Percentiles rank a stretch among this genome's conserved stretches.
phyloP scores from a whole-genome alignment of 192 early-diverging fungal genomes.

The Chytriomyces sp. region DNA sequence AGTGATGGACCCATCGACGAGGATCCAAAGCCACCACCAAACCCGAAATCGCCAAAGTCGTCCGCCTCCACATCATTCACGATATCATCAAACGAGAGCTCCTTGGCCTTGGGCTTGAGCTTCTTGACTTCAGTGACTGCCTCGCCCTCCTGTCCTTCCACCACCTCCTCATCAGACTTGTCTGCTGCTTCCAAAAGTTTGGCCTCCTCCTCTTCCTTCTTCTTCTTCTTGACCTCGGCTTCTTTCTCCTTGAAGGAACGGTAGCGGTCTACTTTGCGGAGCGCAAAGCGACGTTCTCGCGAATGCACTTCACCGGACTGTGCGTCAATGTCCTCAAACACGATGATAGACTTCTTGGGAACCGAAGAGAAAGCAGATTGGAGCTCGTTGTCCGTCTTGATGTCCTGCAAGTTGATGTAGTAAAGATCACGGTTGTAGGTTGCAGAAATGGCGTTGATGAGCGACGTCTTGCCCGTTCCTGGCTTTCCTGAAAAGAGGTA shows the following conservation, averaged over 20 bases:
- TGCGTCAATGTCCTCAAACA: conserved; percentile 64
- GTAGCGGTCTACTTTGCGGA: conserved; percentile 31
- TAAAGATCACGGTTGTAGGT: conserved; percentile 48
- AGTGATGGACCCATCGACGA: conserved; percentile 19
- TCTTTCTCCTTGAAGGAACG: conserved; percentile 28
- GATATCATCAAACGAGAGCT: conserved; percentile 9
- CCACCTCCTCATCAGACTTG: too few species aligned
- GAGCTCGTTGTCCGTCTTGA: conserved; percentile 41
- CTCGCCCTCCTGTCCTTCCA: conserved; percentile 13
- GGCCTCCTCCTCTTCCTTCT: conserved; percentile 26
- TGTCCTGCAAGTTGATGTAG: conserved; percentile 51
- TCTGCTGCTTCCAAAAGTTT: conserved; percentile 27
- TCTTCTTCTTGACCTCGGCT: conserved; percentile 34
- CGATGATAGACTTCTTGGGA: conserved; percentile 50
- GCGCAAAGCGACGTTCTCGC: conserved; percentile 35
- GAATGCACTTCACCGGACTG: conserved; percentile 51
- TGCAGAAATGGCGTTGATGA: conserved; percentile 48
- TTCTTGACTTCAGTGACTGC: conserved; percentile 9
- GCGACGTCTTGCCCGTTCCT: conserved; percentile 50
- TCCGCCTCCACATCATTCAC: conserved; percentile 31
- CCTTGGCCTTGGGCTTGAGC: conserved; percentile 5
- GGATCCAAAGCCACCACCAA: not conserved
- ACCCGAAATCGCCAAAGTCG: not conserved
- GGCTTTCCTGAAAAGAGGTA: conserved; percentile 49
- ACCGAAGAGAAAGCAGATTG: conserved; percentile 51